Percentiles rank a stretch among this genome's conserved stretches.
Conservation (phyloP, 2,329 filamentous ascomycete genomes). For the Penicillium sp. region DNA sequence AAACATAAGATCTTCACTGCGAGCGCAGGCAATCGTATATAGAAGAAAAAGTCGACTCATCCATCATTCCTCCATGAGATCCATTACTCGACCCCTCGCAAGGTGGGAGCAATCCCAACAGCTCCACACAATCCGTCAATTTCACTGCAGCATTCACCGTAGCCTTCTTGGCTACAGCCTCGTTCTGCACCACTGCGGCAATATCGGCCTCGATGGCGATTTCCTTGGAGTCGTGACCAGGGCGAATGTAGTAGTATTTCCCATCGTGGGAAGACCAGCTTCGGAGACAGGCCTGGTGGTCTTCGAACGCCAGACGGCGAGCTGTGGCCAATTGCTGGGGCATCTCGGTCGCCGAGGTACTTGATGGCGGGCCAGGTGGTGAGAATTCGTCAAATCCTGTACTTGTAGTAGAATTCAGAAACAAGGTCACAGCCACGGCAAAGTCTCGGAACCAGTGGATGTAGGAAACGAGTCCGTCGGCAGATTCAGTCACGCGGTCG, state of each 20-base stretch:
- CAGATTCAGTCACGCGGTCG: slow-evolving; percentile 31
- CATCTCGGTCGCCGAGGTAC: slow-evolving; percentile 17
- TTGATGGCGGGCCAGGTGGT: slow-evolving; percentile 1
- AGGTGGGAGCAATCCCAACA: slow-evolving; percentile 8
- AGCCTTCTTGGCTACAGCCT: slow-evolving; percentile 9
- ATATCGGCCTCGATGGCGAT: slow-evolving; percentile 37
- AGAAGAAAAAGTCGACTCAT: not conserved
- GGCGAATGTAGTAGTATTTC: slow-evolving; percentile 45
- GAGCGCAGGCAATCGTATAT: not conserved
- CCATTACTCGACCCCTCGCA: not conserved
- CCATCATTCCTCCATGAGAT: not conserved
- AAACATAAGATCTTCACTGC: not conserved
- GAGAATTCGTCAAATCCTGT: not conserved
- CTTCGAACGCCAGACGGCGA: slow-evolving; percentile 36
- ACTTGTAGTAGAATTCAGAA: not conserved
- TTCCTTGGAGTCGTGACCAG: slow-evolving; percentile 44
- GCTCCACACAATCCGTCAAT: slow-evolving; percentile 19
- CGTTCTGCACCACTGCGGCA: slow-evolving; percentile 18
- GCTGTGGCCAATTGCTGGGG: slow-evolving; percentile 15
- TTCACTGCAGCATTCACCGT: slow-evolving; percentile 24
- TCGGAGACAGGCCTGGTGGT: slow-evolving; percentile 43
- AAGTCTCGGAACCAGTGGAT: slow-evolving; percentile 42
- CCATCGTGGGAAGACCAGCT: slow-evolving; percentile 47
- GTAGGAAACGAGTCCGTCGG: slow-evolving; percentile 26
- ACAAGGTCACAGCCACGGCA: slow-evolving; percentile 14